These are phyloP conservation scores for Neurospora cerealis DNA, from an alignment of 495 filamentous ascomycete genomes.

Conservation along the genomic window DNA sequence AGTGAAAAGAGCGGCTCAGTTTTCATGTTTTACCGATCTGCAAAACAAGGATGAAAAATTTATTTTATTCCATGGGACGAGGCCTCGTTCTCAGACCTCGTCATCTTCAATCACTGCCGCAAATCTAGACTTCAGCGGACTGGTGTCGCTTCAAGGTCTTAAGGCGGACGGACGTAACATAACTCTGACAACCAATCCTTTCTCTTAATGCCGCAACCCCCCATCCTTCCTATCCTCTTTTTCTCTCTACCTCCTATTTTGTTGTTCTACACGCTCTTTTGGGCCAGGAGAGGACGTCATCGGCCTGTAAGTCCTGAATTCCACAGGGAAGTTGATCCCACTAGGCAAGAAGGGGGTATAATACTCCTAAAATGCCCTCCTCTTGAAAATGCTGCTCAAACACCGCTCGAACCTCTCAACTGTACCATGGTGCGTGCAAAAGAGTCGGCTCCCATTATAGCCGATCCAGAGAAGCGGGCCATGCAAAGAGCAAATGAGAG, in stretches of 20 bases:
- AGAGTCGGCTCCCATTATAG: not conserved
- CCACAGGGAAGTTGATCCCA: not conserved
- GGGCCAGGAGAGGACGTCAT: not conserved
- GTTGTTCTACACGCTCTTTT: not conserved
- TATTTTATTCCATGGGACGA: not conserved
- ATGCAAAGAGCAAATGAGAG: not conserved
- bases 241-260: not conserved
- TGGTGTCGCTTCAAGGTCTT: not conserved
- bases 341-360: slow-evolving; percentile 9
- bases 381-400: not conserved
- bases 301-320: not conserved
- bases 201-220: not conserved
- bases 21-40: too few species aligned
- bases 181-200: not conserved
- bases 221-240: not conserved
- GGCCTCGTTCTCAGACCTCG: not conserved
- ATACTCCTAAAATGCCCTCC: slow-evolving; percentile 8
- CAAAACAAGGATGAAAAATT: not conserved
- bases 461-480: not conserved
- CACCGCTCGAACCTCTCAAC: not conserved
- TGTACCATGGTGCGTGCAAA: not conserved
- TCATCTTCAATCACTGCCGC: not conserved
- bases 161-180: not conserved
- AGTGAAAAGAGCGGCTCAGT: too few species aligned
- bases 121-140: not conserved